Conservation (phyloP, 768 basidiomycete species). For the Xerocomellus dryophilus region DNA sequence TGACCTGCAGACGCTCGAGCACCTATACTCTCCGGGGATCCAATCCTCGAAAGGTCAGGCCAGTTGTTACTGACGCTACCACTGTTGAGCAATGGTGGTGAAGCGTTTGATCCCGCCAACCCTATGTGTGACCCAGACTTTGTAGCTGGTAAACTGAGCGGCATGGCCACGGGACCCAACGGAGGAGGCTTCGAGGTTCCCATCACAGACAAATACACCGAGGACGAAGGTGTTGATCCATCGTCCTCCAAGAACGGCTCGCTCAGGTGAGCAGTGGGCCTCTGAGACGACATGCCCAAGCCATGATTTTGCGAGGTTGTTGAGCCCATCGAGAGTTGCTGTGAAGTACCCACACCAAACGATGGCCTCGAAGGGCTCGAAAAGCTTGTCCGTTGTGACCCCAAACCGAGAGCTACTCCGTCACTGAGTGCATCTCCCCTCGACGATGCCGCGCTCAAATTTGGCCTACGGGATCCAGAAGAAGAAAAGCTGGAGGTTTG, state of each 20-base stretch:
- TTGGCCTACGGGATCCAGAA: conserved; percentile 23
- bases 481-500: conserved; percentile 28
- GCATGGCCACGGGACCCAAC: conserved; percentile 14
- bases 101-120: neutral
- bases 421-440: conserved; percentile 21
- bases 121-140: conserved; percentile 11
- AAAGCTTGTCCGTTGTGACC: conserved; percentile 24
- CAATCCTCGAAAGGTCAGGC: conserved; percentile 17
- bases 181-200: conserved; percentile 5
- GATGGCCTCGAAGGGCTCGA: conserved; percentile 18
- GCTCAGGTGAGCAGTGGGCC: neutral
- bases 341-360: conserved; percentile 14
- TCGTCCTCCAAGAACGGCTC: conserved; percentile 21
- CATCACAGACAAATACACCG: conserved; percentile 1
- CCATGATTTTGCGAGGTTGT: conserved; percentile 5
- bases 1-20: conserved; percentile 7
- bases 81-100: conserved; percentile 8
- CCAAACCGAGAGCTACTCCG: conserved; percentile 11
- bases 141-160: conserved; percentile 15
- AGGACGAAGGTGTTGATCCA: conserved; percentile 2
- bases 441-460: conserved; percentile 19
- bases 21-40: conserved; percentile 16
- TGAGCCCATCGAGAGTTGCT: conserved; percentile 7
- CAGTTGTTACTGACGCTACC: neutral
- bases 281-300: conserved; percentile 13